Conservation (phyloP, 352 stramenopile species). For the Phytophthora vignae region DNA sequence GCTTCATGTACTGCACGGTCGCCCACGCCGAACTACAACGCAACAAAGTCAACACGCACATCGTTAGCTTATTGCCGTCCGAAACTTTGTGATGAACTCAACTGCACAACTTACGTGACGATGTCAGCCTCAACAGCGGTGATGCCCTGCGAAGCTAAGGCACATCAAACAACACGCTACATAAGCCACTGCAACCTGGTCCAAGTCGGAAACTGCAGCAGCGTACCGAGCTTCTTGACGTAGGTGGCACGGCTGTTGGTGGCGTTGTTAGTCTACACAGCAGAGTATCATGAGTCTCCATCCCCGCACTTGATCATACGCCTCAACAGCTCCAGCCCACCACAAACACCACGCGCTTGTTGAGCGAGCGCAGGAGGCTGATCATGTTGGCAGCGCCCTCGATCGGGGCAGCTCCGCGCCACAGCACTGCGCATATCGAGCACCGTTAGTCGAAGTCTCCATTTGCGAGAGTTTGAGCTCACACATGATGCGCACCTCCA, state of each 20-base stretch:
- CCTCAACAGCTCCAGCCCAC: conserved; percentile 30
- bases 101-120: conserved; percentile 62
- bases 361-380: conserved; percentile 67
- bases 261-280: conserved; percentile 85
- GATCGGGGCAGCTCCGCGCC: conserved; percentile 72
- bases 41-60: conserved; percentile 12
- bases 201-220: background rate
- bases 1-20: conserved; percentile 84
- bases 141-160: conserved; percentile 80
- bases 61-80: background rate
- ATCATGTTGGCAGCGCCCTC: conserved; percentile 72
- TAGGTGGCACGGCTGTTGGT: conserved; percentile 84
- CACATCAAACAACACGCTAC: conserved; percentile 1
- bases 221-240: conserved; percentile 85
- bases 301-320: background rate
- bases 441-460: background rate
- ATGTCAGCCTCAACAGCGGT: conserved; percentile 71
- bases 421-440: conserved; percentile 51
- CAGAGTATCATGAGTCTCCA: conserved; percentile 11
- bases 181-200: conserved; percentile 1
- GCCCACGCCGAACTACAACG: conserved; percentile 76
- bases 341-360: conserved; percentile 89
- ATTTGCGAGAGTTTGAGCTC: background rate
- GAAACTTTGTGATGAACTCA: background rate
- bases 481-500: conserved; percentile 51